Conservation (phyloP, 2,329 filamentous ascomycete species). For the Scytalidium sp. region DNA sequence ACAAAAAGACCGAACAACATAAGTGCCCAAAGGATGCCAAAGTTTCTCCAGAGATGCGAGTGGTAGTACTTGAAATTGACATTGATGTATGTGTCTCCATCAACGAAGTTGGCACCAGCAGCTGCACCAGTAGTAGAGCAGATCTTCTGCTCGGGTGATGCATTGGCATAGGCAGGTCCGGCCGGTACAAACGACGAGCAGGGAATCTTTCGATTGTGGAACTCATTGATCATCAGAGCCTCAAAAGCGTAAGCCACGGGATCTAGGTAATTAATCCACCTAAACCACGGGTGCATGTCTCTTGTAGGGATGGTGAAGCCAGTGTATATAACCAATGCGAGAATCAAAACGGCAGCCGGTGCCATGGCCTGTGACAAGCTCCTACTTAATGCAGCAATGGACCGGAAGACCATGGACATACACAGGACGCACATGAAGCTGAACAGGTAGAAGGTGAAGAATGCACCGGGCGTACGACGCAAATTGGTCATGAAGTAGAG, state of each 20-base stretch:
- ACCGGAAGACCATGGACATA: conserved; percentile 87
- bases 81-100: conserved; percentile 57
- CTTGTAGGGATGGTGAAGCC: conserved; percentile 52
- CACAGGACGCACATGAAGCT: conserved; percentile 69
- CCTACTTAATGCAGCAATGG: conserved; percentile 72
- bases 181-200: conserved; percentile 22
- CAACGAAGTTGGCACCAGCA: conserved; percentile 48
- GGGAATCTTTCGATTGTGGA: conserved; percentile 34
- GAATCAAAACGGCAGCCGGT: conserved; percentile 51
- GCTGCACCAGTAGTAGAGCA: conserved; percentile 58
- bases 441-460: conserved; percentile 83
- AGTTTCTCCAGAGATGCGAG: conserved; percentile 64
- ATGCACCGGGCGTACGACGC: conserved; percentile 67
- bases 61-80: conserved; percentile 55
- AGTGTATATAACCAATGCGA: conserved; percentile 48
- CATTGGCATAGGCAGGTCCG: conserved; percentile 16
- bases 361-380: conserved; percentile 51
- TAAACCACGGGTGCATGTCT: conserved; percentile 53
- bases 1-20: conserved; percentile 55
- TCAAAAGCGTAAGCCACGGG: conserved; percentile 66
- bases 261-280: conserved; percentile 67
- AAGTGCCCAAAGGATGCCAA: conserved; percentile 67
- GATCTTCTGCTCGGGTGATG: conserved; percentile 28
- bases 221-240: conserved; percentile 80
- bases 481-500: conserved; percentile 89